phyloP scores from a whole-genome alignment of 805 yeast genomes.

The Ogataea ganodermae region DNA sequence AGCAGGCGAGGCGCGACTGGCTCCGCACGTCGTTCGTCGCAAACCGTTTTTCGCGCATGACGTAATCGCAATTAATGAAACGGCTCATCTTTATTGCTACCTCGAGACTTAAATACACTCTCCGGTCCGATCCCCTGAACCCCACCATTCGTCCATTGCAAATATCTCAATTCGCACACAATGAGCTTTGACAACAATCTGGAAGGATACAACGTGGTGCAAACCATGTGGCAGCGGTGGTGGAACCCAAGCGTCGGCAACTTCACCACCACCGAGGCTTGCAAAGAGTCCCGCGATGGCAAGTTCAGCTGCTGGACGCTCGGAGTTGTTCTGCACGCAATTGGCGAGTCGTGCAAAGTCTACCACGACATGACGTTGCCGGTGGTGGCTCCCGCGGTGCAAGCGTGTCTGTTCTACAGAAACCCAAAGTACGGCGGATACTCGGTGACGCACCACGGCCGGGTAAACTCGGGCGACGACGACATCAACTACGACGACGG shows the following conservation, averaged over 20 bases:
- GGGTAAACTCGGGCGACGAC: slow-evolving; percentile 52
- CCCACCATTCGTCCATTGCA: neutral
- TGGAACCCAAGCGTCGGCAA: slow-evolving; percentile 42
- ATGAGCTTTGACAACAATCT: slow-evolving; percentile 31
- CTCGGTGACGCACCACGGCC: slow-evolving; percentile 61
- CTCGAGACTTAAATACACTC: neutral
- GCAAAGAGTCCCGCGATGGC: slow-evolving; percentile 50
- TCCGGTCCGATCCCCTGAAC: no score
- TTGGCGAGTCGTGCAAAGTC: slow-evolving; percentile 62
- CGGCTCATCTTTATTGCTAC: neutral
- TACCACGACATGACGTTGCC: slow-evolving; percentile 56
- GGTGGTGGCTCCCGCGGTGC: slow-evolving; percentile 52
- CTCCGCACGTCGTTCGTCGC: neutral
- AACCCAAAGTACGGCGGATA: slow-evolving; percentile 54
- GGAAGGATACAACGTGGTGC: slow-evolving; percentile 43
- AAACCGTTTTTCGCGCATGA: neutral
- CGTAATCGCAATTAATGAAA: neutral
- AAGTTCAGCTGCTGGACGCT: slow-evolving; percentile 69
- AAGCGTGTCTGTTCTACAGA: slow-evolving; percentile 52
- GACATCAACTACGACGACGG: slow-evolving; percentile 76
- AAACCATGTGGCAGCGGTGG: slow-evolving; percentile 43
- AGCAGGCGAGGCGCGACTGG: neutral
- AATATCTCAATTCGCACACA: neutral
- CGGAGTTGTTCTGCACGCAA: slow-evolving; percentile 63
- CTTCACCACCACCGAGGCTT: slow-evolving; percentile 42